Evolutionary conservation across 129 eudicot genomes (phyloP).

Genomic region (Lactuca saligna): DNA sequence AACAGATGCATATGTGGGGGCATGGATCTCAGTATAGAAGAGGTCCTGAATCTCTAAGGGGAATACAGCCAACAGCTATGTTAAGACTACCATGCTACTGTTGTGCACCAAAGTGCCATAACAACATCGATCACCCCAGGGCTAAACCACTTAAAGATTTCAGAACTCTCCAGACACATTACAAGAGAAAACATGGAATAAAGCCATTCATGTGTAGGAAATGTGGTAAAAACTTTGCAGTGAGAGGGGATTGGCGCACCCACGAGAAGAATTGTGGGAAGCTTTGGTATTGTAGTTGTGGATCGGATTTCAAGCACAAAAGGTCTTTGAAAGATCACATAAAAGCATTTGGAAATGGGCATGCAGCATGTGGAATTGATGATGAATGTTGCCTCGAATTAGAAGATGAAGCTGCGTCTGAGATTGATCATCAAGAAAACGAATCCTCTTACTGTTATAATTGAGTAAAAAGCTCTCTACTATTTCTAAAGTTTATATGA

Average conservation of each 20-base stretch:
- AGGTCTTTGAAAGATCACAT: slow-evolving; percentile 84
- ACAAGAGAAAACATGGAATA: slow-evolving; percentile 84
- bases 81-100: slow-evolving; percentile 87
- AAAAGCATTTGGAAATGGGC: slow-evolving; percentile 81
- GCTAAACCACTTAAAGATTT: slow-evolving; percentile 90
- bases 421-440: slow-evolving; percentile 66
- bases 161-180: slow-evolving; percentile 91
- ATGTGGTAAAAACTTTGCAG: slow-evolving; percentile 83
- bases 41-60: slow-evolving; percentile 83
- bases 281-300: slow-evolving; percentile 86
- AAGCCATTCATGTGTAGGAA: slow-evolving; percentile 85
- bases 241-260: slow-evolving; percentile 89
- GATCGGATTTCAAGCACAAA: slow-evolving; percentile 88
- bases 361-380: slow-evolving; percentile 68
- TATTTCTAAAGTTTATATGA: slow-evolving; percentile 12
- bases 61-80: slow-evolving; percentile 93
- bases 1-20: slow-evolving; percentile 98
- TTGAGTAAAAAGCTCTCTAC: not conserved
- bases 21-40: slow-evolving; percentile 94
- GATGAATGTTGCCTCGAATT: slow-evolving; percentile 45
- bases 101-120: slow-evolving; percentile 76
- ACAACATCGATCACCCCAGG: slow-evolving; percentile 89
- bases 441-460: slow-evolving; percentile 13
- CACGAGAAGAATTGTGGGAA: slow-evolving; percentile 94
- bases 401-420: slow-evolving; percentile 68